These are phyloP conservation scores for Venturia aucupariae DNA, from an alignment of 2,329 filamentous ascomycete genomes.

Conservation along the genomic window DNA sequence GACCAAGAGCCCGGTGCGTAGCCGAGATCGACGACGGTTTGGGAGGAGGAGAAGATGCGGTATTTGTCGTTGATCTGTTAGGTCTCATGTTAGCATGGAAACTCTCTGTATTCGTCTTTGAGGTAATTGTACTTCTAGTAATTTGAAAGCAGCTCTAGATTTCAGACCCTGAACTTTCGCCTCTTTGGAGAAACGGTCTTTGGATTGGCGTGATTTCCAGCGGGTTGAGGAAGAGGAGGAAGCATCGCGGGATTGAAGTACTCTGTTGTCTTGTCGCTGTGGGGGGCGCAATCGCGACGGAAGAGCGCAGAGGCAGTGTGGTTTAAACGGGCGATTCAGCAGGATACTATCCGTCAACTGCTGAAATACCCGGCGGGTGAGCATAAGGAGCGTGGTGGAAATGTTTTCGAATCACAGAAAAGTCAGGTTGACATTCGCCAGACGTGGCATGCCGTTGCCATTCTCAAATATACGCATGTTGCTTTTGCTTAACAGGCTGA, in stretches of 20 bases:
- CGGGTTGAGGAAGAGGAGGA: conserved; percentile 52
- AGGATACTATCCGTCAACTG: conserved; percentile 28
- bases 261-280: background rate
- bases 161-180: conserved; percentile 75
- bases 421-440: background rate
- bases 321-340: conserved; percentile 17
- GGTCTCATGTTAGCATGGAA: conserved; percentile 32
- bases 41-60: conserved; percentile 65
- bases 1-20: conserved; percentile 63
- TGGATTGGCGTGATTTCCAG: conserved; percentile 74
- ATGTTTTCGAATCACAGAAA: background rate
- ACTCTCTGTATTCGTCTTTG: background rate
- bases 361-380: conserved; percentile 28
- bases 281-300: background rate
- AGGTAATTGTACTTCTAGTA: conserved; percentile 57
- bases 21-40: conserved; percentile 84
- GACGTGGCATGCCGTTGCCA: background rate
- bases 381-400: conserved; percentile 20
- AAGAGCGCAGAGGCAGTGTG: background rate
- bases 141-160: conserved; percentile 86
- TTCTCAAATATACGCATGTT: conserved; percentile 1
- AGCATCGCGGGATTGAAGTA: background rate
- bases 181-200: conserved; percentile 62
- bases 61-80: conserved; percentile 66
- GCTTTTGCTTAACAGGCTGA: background rate